Base-by-base conservation (phyloP, 1,284 basidiomycete genomes). In the Pulchroboletus neoregius region DNA sequence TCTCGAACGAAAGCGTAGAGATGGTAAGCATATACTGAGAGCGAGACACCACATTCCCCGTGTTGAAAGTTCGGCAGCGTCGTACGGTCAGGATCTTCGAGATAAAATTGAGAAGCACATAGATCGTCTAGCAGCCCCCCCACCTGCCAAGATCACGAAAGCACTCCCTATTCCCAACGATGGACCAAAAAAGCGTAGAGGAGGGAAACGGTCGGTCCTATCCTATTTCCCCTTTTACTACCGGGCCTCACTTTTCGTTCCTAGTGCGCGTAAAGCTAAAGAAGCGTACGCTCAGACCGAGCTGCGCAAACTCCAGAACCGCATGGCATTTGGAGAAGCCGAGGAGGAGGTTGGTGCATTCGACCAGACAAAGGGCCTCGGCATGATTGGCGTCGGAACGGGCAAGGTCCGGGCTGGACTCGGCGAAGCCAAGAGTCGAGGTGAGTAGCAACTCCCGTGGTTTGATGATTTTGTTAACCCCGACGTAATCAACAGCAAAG, bases 221-320 rank as follows among this genome's bases (percentile, higher is more conserved):
- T 28, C 20, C 22, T 26, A 8, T 32, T 28, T 31, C 26, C 36
- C 10, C 6, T 22, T 38, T 37, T 28, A 46, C 20, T n/a, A 3
- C 31, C 4, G 4, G 20, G 15, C 35, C 38, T 53, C 32, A 56
- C 7, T 31, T 24, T 27, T 41, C 10, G 18, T 24, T 50, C 8
- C 4, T 54, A 94, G 93, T 9, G 96, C 95, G 2, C 84, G 96
- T 39, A 96, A 96, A 66, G 88, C 93, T 18, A 99, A 99, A 65
- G 96, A 99, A 69, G 90, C 91, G 5, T 94, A 95, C 62, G 94
- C 94, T 4, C 90, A 94, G 70, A 98, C 96, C 3, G 96, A 99
- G 69, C 73, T 99, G 39, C 84, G 92, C 54, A 99, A 99, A 71
- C 75, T 96, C 58, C 94, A 97, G 70, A 99, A 99, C 68, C 82